These are phyloP conservation scores for Fusarium sp. DNA, from an alignment of 2,329 filamentous ascomycete species.

Conservation along the genomic window DNA sequence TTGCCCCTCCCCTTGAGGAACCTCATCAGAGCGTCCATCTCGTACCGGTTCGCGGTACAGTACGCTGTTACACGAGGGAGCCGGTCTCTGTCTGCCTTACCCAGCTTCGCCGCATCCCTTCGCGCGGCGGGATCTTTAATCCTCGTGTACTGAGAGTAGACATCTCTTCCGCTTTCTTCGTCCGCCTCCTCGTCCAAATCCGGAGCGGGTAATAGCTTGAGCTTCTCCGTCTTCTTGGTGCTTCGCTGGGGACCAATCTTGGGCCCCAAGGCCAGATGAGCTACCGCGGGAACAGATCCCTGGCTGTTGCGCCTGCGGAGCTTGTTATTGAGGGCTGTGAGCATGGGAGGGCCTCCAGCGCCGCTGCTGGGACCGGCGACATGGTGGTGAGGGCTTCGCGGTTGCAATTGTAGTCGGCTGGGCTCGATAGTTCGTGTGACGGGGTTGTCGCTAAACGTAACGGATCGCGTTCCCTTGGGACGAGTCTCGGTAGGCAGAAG, in stretches of 20 bases:
- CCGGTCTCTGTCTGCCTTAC: slow-evolving; percentile 90
- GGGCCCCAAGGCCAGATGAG: slow-evolving; percentile 54
- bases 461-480: slow-evolving; percentile 68
- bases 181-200: slow-evolving; percentile 83
- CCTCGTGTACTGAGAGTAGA: slow-evolving; percentile 96
- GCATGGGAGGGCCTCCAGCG: slow-evolving; percentile 66
- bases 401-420: slow-evolving; percentile 47
- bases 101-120: slow-evolving; percentile 89
- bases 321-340: slow-evolving; percentile 88
- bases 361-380: slow-evolving; percentile 44
- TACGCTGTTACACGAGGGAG: slow-evolving; percentile 95
- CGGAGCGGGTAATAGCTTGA: slow-evolving; percentile 95
- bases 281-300: slow-evolving; percentile 60
- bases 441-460: slow-evolving; percentile 82
- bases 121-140: slow-evolving; percentile 97
- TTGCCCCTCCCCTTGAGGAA: slow-evolving; percentile 89
- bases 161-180: slow-evolving; percentile 92
- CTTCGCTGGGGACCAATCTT: slow-evolving; percentile 97
- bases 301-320: slow-evolving; percentile 88
- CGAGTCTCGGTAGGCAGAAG: slow-evolving; percentile 52
- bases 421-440: slow-evolving; percentile 72
- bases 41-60: slow-evolving; percentile 92
- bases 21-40: slow-evolving; percentile 88
- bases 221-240: slow-evolving; percentile 94
- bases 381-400: slow-evolving; percentile 49